Base-by-base conservation (phyloP, 2,329 filamentous ascomycete species). In the Phialemoniopsis sp. region DNA sequence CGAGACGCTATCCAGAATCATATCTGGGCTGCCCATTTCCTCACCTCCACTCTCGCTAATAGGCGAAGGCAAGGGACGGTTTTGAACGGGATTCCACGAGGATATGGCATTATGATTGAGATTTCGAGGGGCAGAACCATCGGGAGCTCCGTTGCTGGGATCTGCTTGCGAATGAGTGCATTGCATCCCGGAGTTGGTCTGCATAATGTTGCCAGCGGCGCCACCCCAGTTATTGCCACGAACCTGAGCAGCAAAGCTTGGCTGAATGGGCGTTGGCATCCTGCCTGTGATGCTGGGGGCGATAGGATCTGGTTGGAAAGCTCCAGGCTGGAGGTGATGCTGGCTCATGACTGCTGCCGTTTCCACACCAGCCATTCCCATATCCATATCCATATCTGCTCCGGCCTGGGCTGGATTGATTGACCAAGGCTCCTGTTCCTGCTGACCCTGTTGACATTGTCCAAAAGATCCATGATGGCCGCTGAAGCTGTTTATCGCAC, bases 221-320 rank as follows among this genome's bases (percentile, higher is more conserved):
- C 63, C 48, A 47, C 63, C 63, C 64, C 71, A 68, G 47, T 66
- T 68, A 46, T 69, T 70, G n/a, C 73, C 73, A 40, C 72, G 67
- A 17, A 77, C 63, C 50, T 80, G 74, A 3, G 68, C 67, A 2
- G 73, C 70, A 50, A 80, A 80, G 37, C 60, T 75, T 43, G 72
- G 71, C 46, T 79, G 70, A n/a, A 80, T 78, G 3, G 76, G 76
- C 3, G 77, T 80, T 3, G 76, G 76, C 57, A 80, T 70, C 35
- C 76, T 73, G 41, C 67, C 66, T 15, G 62, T 62, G 34, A 61
- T 50, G 41, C 52, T 61, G n/a, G 57, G 40, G 8, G 51, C 54
- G 21, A 52, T 35, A 8, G 47, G 47, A 28, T 64, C 58, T 4
- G 54, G 55, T 18, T 63, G 62, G 13, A 52, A 51, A 4, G 54